These are phyloP conservation scores for Blakeslea trispora DNA, from an alignment of 371 early-diverging fungal genomes.

Conservation along the genomic window DNA sequence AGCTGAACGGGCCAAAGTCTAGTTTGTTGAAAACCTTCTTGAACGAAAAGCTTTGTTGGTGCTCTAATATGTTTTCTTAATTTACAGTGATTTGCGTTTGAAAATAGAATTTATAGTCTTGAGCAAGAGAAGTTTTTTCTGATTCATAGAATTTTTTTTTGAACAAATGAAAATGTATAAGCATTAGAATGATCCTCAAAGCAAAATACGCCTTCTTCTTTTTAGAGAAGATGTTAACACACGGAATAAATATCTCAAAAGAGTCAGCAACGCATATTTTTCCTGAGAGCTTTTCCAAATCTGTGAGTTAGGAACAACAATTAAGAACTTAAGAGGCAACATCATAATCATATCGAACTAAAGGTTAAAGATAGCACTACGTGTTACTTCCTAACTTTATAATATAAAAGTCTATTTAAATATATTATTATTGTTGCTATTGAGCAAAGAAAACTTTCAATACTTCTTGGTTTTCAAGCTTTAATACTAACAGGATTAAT, in stretches of 20 bases:
- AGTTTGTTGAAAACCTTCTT: too few species aligned
- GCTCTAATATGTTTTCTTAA: too few species aligned
- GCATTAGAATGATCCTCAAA: too few species aligned
- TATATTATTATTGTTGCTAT: neutral
- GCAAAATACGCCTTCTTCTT: too few species aligned
- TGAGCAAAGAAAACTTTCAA: constrained; percentile 7
- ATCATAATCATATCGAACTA: constrained; percentile 11
- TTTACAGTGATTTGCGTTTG: neutral
- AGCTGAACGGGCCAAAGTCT: too few species aligned
- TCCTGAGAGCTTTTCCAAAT: constrained; percentile 23
- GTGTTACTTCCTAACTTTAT: constrained; percentile 10
- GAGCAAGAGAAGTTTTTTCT: too few species aligned
- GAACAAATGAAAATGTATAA: too few species aligned
- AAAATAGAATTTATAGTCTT: too few species aligned
- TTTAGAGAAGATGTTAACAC: constrained; percentile 5
- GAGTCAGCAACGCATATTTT: constrained; percentile 19
- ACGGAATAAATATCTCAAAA: constrained; percentile 20
- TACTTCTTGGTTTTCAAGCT: constrained; percentile 4
- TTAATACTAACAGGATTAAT: constrained; percentile 10
- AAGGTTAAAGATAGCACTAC: constrained; percentile 9
- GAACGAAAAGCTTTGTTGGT: too few species aligned
- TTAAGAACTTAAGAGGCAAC: constrained; percentile 7
- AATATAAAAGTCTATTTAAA: constrained; percentile 4
- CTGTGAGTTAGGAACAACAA: too few species aligned
- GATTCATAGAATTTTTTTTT: too few species aligned